Conservation (phyloP, 495 filamentous ascomycete genomes). For the Evernia prunastri region DNA sequence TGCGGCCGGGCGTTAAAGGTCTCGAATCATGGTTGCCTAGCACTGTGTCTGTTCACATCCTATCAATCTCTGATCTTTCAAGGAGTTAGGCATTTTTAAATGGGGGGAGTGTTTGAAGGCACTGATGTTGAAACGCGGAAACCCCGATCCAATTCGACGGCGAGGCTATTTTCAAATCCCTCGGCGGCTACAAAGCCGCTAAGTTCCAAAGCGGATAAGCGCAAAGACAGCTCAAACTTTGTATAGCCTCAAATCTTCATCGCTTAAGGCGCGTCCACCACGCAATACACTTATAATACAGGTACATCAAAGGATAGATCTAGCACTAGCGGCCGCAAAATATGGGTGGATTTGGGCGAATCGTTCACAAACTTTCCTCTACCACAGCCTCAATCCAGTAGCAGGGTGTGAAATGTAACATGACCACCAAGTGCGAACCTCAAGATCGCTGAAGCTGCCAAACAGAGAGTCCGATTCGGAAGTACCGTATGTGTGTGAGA, state of each 20-base stretch:
- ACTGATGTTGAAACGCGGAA: conserved; percentile 3
- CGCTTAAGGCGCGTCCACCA: neutral
- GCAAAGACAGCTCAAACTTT: neutral
- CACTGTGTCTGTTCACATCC: neutral
- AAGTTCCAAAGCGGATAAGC: neutral
- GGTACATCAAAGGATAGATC: neutral
- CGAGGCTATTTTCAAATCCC: neutral
- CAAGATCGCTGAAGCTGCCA: neutral
- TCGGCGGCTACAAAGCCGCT: neutral
- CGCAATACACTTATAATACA: neutral
- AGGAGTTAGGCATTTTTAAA: neutral
- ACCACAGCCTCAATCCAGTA: neutral
- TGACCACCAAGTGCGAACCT: neutral
- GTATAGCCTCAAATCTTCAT: neutral
- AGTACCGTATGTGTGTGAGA: neutral
- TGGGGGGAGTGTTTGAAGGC: neutral
- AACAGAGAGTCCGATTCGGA: neutral
- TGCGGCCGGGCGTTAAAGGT: neutral
- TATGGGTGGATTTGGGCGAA: neutral
- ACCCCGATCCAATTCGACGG: neutral
- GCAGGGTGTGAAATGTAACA: neutral
- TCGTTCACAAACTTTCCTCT: neutral
- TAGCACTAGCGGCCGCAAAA: too few relatives aligned
- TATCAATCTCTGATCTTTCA: neutral
- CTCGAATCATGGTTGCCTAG: neutral